Evolutionary conservation across 1,284 basidiomycete genomes (phyloP), one percentile per base, ranked within the genome.

Genomic region (Naganishia cerealis): DNA sequence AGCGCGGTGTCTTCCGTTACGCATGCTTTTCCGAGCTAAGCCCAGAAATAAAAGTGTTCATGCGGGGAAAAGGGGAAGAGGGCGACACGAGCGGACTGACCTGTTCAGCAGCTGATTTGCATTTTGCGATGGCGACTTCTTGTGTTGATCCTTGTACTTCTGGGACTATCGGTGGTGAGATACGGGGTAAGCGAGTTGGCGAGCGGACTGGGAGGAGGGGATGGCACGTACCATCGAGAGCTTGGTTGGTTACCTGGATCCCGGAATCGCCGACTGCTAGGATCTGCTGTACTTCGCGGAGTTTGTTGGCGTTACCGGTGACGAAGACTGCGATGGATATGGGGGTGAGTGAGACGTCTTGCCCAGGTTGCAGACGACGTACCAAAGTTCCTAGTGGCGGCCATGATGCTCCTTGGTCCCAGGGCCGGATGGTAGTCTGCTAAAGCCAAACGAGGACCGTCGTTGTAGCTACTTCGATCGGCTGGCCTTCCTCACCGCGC

Each of bases 1-100:
- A 99, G 86, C 0, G 95, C 93, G 0, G 95, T 98, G 78, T 99
- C 96, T 81, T 99, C 95, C 0, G 94, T 98, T 71, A 99, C 92
- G 75, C 92, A 95, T 4, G 94, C 89, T 0, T 89, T 88, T 13
- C 87, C 86, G 40, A 92, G 82, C 89, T 90, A 68, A n/a, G 24
- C n/a, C 15, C 18, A 12, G 18, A 39, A 67, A 29, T 8, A 29
- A 21, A 21, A 29, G 9, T 38, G 50, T 59, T 33, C 54, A 54
- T 67, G 24, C 21, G 9, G 56, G 53, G 40, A 54, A n/a, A 40
- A 43, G 24, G 57, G 58, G 40, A 55, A 18, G 24, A 72, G 59
- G 26, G 38, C 24, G 52, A 42, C n/a, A 24, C 18, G 36, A 29
- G 8, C 46, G 16, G 26, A 54, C 67, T 54, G 65, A 94, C 88